Conservation (phyloP, 2,329 filamentous ascomycete species). For the Colletotrichum cuscutae region DNA sequence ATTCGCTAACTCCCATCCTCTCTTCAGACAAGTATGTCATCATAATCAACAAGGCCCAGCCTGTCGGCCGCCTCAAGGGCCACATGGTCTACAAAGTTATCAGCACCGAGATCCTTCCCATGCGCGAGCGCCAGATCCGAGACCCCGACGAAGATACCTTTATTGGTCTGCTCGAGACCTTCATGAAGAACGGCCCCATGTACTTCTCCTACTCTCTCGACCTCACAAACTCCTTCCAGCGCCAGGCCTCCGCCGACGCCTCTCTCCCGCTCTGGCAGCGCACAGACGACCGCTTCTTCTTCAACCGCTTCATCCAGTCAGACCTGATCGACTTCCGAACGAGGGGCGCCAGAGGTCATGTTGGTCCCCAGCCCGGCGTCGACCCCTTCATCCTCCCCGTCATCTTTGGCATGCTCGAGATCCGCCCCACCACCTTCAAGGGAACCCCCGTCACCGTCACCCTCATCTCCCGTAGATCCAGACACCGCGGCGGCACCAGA, state of each 20-base stretch:
- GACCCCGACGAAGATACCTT: constrained; percentile 96
- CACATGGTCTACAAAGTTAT: constrained; percentile 96
- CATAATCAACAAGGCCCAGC: constrained; percentile 92
- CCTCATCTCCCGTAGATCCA: constrained; percentile 88
- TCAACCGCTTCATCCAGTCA: constrained; percentile 93
- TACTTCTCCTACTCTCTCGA: constrained; percentile 99
- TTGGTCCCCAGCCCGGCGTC: constrained; percentile 76
- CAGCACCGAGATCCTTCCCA: constrained; percentile 90
- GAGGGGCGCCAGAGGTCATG: constrained; percentile 68
- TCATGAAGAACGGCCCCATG: constrained; percentile 87
- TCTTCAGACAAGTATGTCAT: constrained; percentile 89
- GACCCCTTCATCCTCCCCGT: constrained; percentile 96
- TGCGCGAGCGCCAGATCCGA: constrained; percentile 90
- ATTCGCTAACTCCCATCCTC: constrained; percentile 18
- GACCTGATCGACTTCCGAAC: constrained; percentile 91
- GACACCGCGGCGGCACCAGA: constrained; percentile 88
- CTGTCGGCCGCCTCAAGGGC: constrained; percentile 90
- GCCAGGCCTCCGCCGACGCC: constrained; percentile 81
- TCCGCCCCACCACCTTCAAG: constrained; percentile 87
- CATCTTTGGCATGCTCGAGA: constrained; percentile 96
- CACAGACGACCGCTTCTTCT: constrained; percentile 98
- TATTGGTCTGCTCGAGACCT: constrained; percentile 80
- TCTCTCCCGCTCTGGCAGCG: constrained; percentile 86
- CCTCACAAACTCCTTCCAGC: constrained; percentile 95
- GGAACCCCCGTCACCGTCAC: constrained; percentile 84